Evolutionary conservation across 306 rosid species (phyloP), one percentile per base, ranked within the genome.

Genomic region (Herpetospermum pedunculosum): DNA sequence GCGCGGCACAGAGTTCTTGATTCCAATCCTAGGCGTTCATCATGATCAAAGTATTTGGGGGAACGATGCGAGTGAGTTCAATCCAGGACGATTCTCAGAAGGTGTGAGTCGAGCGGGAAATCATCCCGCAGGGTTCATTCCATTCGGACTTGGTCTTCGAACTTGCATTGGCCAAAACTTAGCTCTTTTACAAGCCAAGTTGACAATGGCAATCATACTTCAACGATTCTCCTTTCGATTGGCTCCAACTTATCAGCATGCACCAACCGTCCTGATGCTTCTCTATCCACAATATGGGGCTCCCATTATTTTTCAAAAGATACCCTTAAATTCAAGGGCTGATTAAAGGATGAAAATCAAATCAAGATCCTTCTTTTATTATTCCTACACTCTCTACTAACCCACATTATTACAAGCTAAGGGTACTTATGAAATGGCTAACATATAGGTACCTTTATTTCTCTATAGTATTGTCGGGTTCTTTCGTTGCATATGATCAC

Each of bases 201-300:
- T 95, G 15, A 86, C 96, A 7, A 76, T 95, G 0, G 83, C 96
- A 3, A 89, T 89, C 79, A 83, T 95, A 81, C 84, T 95, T 26
- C 97, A 88, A 81, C 96, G 97, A 41, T 89, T 95, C 88, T 78
- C 83, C 3, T 95, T 95, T 79, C 84, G 85, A 75, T 74, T 95
- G 82, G 88, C 97, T 79, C 96, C 97, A 4, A 82, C 81, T 70
- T 95, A 95, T 81, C 96, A 85, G 41, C 99, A 95, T 19, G 99
- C 96, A 16, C 99, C 99, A 34, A 88, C 99, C 69, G 99, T 95
- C 57, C 86, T 88, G 77, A 95, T 95, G 97, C 83, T 92, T 30
- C 97, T 95, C 23, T 84, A 95, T 76, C 99, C 99, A 14, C 99
- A 95, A 69, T 70, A 95, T 53, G 99, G 99, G 8, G 99, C 97